Conservation (phyloP, 2,329 filamentous ascomycete species). For the Colletotrichum chrysophilum region DNA sequence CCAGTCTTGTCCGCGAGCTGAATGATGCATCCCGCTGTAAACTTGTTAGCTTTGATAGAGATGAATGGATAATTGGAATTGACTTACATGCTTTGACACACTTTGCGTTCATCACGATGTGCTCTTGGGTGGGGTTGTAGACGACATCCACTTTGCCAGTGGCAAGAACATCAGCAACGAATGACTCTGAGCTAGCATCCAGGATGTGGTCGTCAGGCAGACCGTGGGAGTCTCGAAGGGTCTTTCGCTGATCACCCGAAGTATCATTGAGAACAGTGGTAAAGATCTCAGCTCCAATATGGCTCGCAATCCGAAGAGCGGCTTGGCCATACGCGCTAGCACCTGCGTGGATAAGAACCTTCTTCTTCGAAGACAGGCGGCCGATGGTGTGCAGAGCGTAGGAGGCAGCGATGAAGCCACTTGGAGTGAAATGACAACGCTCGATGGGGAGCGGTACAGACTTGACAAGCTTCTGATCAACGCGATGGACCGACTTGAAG, state of each 20-base stretch:
- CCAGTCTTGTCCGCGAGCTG: slow-evolving; percentile 32
- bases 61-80: rapidly evolving
- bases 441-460: not conserved
- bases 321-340: slow-evolving; percentile 48
- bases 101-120: slow-evolving; percentile 33
- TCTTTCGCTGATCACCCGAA: slow-evolving; percentile 36
- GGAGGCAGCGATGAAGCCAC: slow-evolving; percentile 45
- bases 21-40: slow-evolving; percentile 35
- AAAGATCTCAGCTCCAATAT: slow-evolving; percentile 44
- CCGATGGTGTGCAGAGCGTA: slow-evolving; percentile 42
- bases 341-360: slow-evolving; percentile 49
- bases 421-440: slow-evolving; percentile 29
- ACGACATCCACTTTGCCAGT: slow-evolving; percentile 20
- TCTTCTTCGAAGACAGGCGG: slow-evolving; percentile 29
- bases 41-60: slow-evolving; percentile 3
- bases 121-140: slow-evolving; percentile 48
- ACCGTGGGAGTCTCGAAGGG: slow-evolving; percentile 36
- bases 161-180: slow-evolving; percentile 39
- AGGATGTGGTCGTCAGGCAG: slow-evolving; percentile 44
- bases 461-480: slow-evolving; percentile 42
- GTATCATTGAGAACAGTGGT: slow-evolving; percentile 40
- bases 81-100: slow-evolving; percentile 42
- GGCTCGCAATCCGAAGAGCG: slow-evolving; percentile 44
- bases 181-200: slow-evolving; percentile 34
- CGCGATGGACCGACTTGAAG: slow-evolving; percentile 36